phyloP scores from a whole-genome alignment of 139 green algal species.

The Coelastrella sp. region DNA sequence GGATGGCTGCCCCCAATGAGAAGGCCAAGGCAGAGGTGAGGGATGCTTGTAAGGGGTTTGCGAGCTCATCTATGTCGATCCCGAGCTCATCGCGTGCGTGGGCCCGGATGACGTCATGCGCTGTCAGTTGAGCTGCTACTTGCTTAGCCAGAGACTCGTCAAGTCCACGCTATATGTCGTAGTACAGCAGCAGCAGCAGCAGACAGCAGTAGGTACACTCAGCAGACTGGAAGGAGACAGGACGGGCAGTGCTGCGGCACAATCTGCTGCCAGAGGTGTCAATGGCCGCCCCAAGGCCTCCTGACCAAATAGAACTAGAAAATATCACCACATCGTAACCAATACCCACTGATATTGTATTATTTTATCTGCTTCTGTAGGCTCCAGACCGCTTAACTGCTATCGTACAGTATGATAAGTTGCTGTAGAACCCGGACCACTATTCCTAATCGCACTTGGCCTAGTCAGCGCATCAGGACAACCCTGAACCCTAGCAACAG shows the following conservation, averaged over 20 bases:
- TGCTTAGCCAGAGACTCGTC: neutral
- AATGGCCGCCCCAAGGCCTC: too few relatives aligned
- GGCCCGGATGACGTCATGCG: slow-evolving; percentile 69
- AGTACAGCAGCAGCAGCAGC: slow-evolving; percentile 3
- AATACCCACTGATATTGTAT: too few relatives aligned
- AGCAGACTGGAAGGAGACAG: neutral
- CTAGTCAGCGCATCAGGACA: neutral
- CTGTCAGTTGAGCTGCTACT: neutral
- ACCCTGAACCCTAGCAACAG: neutral
- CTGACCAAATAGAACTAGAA: too few relatives aligned
- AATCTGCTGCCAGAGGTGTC: neutral
- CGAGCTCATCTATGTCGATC: slow-evolving; percentile 91
- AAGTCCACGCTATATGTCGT: neutral
- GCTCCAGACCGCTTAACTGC: too few relatives aligned
- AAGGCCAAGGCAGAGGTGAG: slow-evolving; percentile 73
- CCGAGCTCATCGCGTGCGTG: slow-evolving; percentile 92
- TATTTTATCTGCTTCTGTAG: too few relatives aligned
- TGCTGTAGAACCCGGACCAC: too few relatives aligned
- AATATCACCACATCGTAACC: too few relatives aligned
- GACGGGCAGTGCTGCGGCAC: neutral
- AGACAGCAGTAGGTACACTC: neutral
- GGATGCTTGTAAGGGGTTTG: slow-evolving; percentile 74
- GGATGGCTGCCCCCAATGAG: slow-evolving; percentile 72
- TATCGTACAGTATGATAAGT: too few relatives aligned
- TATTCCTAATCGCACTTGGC: too few relatives aligned